Conservation (phyloP, 2,329 filamentous ascomycete genomes). For the Alternaria gansuensis region DNA sequence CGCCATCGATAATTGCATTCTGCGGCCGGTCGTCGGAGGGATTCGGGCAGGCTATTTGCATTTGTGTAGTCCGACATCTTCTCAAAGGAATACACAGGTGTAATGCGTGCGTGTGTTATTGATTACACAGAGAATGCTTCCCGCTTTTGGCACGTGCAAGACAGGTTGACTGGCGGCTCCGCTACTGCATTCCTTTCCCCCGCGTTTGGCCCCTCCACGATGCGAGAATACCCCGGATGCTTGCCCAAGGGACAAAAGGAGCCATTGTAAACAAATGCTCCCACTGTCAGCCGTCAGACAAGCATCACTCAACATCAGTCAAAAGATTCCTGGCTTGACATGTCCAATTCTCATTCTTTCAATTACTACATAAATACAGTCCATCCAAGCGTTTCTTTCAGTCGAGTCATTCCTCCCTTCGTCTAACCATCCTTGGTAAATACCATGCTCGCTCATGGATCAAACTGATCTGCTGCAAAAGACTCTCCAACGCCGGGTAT, state of each 20-base stretch:
- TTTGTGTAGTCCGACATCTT: not conserved
- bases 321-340: slow-evolving; percentile 20
- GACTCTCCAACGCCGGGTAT: slow-evolving; percentile 44
- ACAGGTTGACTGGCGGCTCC: slow-evolving; percentile 8
- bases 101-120: not conserved
- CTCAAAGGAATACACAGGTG: not conserved
- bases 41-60: slow-evolving; percentile 11
- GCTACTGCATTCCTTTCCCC: slow-evolving; percentile 16
- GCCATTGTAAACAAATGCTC: not conserved
- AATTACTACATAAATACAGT: slow-evolving; percentile 43
- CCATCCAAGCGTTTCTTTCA: slow-evolving; percentile 31
- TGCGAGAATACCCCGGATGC: slow-evolving; percentile 26
- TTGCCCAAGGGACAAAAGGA: slow-evolving; percentile 2
- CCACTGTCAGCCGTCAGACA: not conserved
- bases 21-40: slow-evolving; percentile 40
- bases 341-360: slow-evolving; percentile 35
- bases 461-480: slow-evolving; percentile 29
- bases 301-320: not conserved
- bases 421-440: slow-evolving; percentile 16
- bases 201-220: slow-evolving; percentile 21
- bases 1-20: slow-evolving; percentile 17
- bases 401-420: slow-evolving; percentile 23
- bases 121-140: slow-evolving; percentile 1
- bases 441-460: slow-evolving; percentile 18
- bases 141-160: slow-evolving; percentile 13